Base-by-base conservation (phyloP, 2,329 filamentous ascomycete genomes). In the Penicillium sp. region DNA sequence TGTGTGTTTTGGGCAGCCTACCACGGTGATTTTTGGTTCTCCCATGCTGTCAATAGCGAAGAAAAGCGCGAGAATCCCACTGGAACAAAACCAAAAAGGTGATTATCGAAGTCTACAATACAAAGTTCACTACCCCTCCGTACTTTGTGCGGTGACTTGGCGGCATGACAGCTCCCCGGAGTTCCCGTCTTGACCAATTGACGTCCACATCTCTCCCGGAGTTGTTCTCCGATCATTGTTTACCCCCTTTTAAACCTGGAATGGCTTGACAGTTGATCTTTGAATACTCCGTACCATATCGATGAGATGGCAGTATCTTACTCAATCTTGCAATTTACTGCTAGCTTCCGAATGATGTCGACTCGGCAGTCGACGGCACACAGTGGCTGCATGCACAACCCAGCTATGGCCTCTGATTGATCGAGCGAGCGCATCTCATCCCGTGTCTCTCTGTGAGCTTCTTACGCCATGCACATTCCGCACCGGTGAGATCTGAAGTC, bases 401-500 rank as follows among this genome's bases (percentile, higher is more conserved):
- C 34, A 36, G 34, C 11, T 44, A 14, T 16, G 9, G 27, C 16
- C 14, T 44, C n/a, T 50, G 31, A 50, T 45, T 50, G 18, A 51
- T 22, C 39, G 22, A 43, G 48, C 13, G 21, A 31, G 9, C 39
- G 42, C 49, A 51, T 24, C 36, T 34, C 36, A 46, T 51, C 36
- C 36, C 32, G 41, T 18, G 36, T 51, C 48, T 29, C 46, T 48
- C 36, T 22, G 45, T 13, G 3, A 3, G n/a, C 29, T 48, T 42
- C 31, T 13, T 18, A 31, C n/a, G 34, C 34, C 34, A 36, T 36
- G 13, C 34, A 36, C 34, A 13, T n/a, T 36, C 13, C n/a, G 6
- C 34, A 21, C 48, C 13, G 41, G 36, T 51, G 49, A 51, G 24
- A 32, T 51, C 16, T 9, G n/a, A 22, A 24, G 42, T 32, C 42